Conservation (phyloP, 257 asterid genomes). For the Penstemon eatonii region DNA sequence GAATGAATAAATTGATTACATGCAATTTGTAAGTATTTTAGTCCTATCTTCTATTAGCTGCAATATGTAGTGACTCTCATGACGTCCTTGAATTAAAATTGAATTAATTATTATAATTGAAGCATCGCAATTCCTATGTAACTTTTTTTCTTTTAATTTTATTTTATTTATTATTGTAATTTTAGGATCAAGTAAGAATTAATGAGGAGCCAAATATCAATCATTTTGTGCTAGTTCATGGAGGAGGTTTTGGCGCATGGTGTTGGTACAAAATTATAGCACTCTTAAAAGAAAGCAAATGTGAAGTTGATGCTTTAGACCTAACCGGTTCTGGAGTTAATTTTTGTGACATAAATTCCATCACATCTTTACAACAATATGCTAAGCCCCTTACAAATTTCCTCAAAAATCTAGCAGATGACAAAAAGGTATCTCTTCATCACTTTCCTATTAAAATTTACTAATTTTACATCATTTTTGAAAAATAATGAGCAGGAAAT, state of each 20-base stretch:
- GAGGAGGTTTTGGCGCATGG: constrained; percentile 77
- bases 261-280: constrained; percentile 73
- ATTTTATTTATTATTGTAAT: background rate
- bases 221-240: constrained; percentile 65
- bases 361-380: constrained; percentile 40
- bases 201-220: constrained; percentile 31
- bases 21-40: too few species aligned
- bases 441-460: too few species aligned
- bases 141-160: background rate
- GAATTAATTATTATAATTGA: too few species aligned
- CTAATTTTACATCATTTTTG: too few species aligned
- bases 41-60: too few species aligned
- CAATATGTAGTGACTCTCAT: too few species aligned
- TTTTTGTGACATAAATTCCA: constrained; percentile 49
- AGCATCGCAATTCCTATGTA: background rate
- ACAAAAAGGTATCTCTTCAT: constrained; percentile 33
- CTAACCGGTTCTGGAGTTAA: constrained; percentile 59
- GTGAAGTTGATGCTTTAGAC: constrained; percentile 54
- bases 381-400: constrained; percentile 53
- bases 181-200: constrained; percentile 21
- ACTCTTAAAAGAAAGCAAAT: constrained; percentile 47
- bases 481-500: too few species aligned
- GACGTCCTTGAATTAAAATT: too few species aligned
- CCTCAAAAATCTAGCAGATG: constrained; percentile 37
- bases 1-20: too few species aligned